These are phyloP conservation scores for Zasmidium angulare DNA, from an alignment of 2,329 filamentous ascomycete species.

Conservation along the genomic window DNA sequence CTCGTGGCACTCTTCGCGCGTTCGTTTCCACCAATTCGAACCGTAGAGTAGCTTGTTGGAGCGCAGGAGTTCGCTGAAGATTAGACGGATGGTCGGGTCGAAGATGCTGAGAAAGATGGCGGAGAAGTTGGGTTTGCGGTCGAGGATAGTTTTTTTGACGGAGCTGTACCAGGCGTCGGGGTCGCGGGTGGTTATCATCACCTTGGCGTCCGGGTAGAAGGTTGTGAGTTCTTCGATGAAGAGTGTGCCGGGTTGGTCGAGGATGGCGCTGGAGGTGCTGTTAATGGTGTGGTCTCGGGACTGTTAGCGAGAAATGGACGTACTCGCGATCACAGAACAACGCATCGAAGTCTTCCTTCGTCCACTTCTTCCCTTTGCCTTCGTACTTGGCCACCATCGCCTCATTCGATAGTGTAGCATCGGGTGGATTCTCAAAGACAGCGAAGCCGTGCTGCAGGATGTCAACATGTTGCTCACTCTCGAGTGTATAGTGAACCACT, in stretches of 20 bases:
- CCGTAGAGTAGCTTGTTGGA: constrained; percentile 1
- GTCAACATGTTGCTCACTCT: not conserved
- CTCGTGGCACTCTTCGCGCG: not conserved
- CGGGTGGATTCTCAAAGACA: constrained; percentile 5
- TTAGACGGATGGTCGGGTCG: not conserved
- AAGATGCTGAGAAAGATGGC: not conserved
- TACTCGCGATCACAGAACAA: constrained; percentile 8
- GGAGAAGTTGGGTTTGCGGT: not conserved
- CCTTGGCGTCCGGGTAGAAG: not conserved
- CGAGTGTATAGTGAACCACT: not conserved
- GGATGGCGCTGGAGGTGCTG: not conserved
- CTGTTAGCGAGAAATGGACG: not conserved
- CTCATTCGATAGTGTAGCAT: not conserved
- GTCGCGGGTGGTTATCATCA: not conserved
- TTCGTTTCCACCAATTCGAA: not conserved
- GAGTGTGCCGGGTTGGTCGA: constrained; percentile 1
- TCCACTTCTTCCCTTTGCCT: not conserved
- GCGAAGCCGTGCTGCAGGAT: not conserved
- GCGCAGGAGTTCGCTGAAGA: not conserved
- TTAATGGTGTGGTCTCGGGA: not conserved
- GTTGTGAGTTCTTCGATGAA: constrained; percentile 4
- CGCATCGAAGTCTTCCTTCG: constrained; percentile 2
- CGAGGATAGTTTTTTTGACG: constrained; percentile 1
- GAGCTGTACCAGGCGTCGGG: not conserved
- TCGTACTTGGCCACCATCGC: constrained; percentile 5